Evolutionary conservation across 495 filamentous ascomycete genomes (phyloP).

Genomic region (Paragyromitra xinjiangensis): DNA sequence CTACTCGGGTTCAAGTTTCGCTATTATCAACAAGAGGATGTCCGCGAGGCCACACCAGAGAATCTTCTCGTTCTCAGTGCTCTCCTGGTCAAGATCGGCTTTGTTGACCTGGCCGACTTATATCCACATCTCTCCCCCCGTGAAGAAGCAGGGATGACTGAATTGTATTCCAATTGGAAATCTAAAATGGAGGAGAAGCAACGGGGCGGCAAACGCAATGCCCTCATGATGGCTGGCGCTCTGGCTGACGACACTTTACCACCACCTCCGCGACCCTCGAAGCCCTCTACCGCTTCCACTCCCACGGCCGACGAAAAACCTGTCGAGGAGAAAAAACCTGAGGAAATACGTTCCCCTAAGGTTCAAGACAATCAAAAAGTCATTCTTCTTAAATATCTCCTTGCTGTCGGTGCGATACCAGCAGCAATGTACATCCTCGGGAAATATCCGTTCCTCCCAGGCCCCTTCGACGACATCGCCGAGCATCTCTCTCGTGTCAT

Average conservation of each 20-base stretch:
- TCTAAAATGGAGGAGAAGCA: conserved; percentile 84
- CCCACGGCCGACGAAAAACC: conserved; percentile 60
- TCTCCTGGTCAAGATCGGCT: conserved; percentile 94
- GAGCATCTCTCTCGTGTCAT: conserved; percentile 84
- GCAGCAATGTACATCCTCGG: conserved; percentile 93
- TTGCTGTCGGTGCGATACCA: conserved; percentile 90
- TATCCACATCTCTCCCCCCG: conserved; percentile 89
- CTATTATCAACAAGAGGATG: conserved; percentile 82
- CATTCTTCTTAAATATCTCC: conserved; percentile 79
- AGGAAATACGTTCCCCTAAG: conserved; percentile 63
- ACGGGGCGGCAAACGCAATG: conserved; percentile 74
- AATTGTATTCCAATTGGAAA: conserved; percentile 69
- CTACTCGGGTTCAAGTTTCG: conserved; percentile 96
- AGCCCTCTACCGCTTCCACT: conserved; percentile 52
- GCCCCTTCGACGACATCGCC: conserved; percentile 78
- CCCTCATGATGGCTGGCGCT: conserved; percentile 87
- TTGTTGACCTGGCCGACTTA: conserved; percentile 91
- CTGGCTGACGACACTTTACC: conserved; percentile 82
- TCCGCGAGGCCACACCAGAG: conserved; percentile 74
- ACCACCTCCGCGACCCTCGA: conserved; percentile 56
- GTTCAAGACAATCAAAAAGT: conserved; percentile 92
- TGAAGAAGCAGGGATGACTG: conserved; percentile 80
- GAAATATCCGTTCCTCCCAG: conserved; percentile 87
- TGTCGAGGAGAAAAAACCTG: conserved; percentile 39
- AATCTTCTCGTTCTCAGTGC: conserved; percentile 92